Percentiles rank a stretch among this genome's conserved stretches.
These are phyloP conservation scores for Diaporthe velutina DNA, from an alignment of 2,329 filamentous ascomycete genomes.

Conservation along the genomic window DNA sequence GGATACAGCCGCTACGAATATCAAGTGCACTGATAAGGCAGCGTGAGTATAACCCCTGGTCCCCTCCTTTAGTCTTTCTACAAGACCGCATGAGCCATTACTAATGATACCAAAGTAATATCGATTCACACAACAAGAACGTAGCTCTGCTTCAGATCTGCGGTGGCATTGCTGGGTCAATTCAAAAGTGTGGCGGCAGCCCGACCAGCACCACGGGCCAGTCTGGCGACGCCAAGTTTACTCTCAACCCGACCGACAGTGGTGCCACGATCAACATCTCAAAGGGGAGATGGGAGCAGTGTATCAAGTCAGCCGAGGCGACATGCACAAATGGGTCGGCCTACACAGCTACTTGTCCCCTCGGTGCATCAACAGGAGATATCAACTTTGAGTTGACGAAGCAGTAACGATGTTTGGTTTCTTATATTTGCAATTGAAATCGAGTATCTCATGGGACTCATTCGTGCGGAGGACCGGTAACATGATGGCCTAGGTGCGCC, in stretches of 20 bases:
- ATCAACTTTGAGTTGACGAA: slow-evolving; percentile 56
- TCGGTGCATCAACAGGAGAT: slow-evolving; percentile 61
- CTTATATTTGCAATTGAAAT: background rate
- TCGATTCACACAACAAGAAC: slow-evolving; percentile 66
- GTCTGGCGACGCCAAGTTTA: slow-evolving; percentile 62
- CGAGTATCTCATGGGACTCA: too few relatives aligned
- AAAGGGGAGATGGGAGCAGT: slow-evolving; percentile 67
- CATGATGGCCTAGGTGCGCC: background rate
- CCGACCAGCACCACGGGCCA: slow-evolving; percentile 58
- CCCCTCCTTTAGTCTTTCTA: background rate
- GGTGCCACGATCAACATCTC: slow-evolving; percentile 65
- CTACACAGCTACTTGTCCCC: slow-evolving; percentile 57
- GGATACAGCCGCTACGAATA: slow-evolving; percentile 11
- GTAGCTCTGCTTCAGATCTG: slow-evolving; percentile 73
- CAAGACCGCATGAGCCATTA: background rate
- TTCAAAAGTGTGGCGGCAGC: slow-evolving; percentile 59
- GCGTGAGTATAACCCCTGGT: background rate
- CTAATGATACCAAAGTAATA: slow-evolving; percentile 47
- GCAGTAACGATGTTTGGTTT: background rate
- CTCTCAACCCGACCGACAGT: slow-evolving; percentile 54
- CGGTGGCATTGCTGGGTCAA: slow-evolving; percentile 62
- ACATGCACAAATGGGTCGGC: slow-evolving; percentile 65
- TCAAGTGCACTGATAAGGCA: slow-evolving; percentile 28
- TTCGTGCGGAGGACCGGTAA: background rate
- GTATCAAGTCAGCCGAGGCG: slow-evolving; percentile 64